Evolutionary conservation across 2,329 filamentous ascomycete genomes (phyloP).

Genomic region (Xylaria sp.): DNA sequence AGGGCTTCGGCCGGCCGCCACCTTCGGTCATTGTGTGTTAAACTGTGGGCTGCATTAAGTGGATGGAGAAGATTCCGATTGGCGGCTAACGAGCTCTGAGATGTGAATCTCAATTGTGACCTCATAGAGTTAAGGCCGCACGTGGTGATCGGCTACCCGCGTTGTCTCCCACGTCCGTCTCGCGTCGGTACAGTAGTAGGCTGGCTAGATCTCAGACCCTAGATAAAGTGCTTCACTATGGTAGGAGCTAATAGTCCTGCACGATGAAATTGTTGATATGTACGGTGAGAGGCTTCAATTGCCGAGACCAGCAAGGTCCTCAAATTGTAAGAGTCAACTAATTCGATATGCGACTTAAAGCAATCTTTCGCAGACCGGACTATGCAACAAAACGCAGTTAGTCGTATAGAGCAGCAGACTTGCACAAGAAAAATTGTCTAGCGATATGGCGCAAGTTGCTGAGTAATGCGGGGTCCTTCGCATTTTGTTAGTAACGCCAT

Average conservation of each 20-base stretch:
- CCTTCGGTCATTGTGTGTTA: not conserved
- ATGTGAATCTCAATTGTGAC: not conserved
- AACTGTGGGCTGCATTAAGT: constrained; percentile 1
- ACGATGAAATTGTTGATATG: not conserved
- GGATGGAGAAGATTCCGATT: not conserved
- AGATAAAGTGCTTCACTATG: too few relatives aligned
- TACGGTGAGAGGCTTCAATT: not conserved
- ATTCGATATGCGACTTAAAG: not conserved
- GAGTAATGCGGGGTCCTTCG: constrained; percentile 38
- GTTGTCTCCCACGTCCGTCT: not conserved
- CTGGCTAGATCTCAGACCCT: not conserved
- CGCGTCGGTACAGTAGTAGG: not conserved
- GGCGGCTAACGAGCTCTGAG: not conserved
- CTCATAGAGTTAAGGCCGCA: not conserved
- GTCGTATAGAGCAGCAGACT: not conserved
- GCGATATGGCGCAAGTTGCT: constrained; percentile 29
- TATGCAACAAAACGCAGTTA: not conserved
- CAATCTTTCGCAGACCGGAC: not conserved
- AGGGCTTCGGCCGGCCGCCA: not conserved
- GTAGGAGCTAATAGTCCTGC: not conserved
- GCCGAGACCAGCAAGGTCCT: constrained; percentile 6
- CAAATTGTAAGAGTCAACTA: not conserved
- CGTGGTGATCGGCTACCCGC: not conserved
- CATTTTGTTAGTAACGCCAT: not conserved
- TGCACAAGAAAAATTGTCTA: constrained; percentile 12